Percentiles rank a stretch among this genome's conserved stretches.
Conservation (phyloP, 2,329 filamentous ascomycete species). For the Aspergillus puulaauensis region DNA sequence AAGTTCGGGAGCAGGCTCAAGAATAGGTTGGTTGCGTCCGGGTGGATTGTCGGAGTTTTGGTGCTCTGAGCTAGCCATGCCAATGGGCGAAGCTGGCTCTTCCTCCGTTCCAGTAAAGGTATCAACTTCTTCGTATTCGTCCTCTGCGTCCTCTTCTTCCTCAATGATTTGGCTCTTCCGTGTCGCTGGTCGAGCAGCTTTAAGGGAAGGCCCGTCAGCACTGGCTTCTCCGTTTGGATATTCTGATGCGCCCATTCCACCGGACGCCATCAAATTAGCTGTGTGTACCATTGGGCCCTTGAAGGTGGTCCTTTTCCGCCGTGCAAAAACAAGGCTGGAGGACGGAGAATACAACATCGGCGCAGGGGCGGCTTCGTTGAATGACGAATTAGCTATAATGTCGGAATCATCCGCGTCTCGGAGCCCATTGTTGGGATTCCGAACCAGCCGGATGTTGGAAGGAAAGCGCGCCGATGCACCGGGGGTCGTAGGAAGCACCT, state of each 20-base stretch:
- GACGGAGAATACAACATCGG: slow-evolving; percentile 41
- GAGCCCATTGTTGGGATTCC: slow-evolving; percentile 44
- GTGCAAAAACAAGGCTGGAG: slow-evolving; percentile 46
- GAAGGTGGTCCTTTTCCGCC: slow-evolving; percentile 46
- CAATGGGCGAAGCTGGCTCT: slow-evolving; percentile 24
- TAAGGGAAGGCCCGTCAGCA: slow-evolving; percentile 16
- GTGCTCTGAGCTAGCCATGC: slow-evolving; percentile 15
- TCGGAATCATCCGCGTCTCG: slow-evolving; percentile 27
- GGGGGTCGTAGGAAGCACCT: slow-evolving; percentile 90
- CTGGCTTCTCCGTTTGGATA: slow-evolving; percentile 30
- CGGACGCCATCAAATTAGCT: slow-evolving; percentile 33
- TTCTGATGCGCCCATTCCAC: slow-evolving; percentile 35
- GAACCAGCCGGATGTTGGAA: slow-evolving; percentile 79
- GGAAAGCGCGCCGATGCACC: slow-evolving; percentile 71
- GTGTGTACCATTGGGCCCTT: slow-evolving; percentile 47
- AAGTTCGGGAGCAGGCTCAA: slow-evolving; percentile 34
- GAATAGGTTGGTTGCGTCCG: slow-evolving; percentile 20
- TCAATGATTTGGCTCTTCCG: slow-evolving; percentile 46
- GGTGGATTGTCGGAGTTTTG: slow-evolving; percentile 14
- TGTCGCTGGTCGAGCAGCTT: slow-evolving; percentile 26
- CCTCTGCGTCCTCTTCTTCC: slow-evolving; percentile 44
- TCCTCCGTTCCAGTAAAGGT: slow-evolving; percentile 37
- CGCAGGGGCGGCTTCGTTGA: slow-evolving; percentile 39
- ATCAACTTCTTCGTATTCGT: slow-evolving; percentile 44
- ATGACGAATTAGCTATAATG: slow-evolving; percentile 30